Conservation (phyloP, 1,139 yeast genomes). For the Debaryomycetaceae sp. region DNA sequence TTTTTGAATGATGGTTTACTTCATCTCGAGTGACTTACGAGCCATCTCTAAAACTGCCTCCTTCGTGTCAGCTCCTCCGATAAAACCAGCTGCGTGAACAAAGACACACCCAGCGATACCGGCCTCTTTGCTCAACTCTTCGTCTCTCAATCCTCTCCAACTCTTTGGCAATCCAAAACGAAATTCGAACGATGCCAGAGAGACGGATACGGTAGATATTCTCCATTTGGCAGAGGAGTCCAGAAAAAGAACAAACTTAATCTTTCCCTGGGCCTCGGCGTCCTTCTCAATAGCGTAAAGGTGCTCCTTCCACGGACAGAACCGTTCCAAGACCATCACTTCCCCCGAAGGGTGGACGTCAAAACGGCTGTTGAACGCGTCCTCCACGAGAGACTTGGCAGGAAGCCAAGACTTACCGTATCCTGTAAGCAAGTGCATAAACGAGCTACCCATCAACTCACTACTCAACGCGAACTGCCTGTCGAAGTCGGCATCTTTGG, state of each 20-base stretch:
- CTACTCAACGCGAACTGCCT: constrained; percentile 67
- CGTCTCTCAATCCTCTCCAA: constrained; percentile 94
- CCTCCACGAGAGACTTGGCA: constrained; percentile 72
- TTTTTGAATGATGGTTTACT: neutral
- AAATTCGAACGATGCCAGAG: constrained; percentile 73
- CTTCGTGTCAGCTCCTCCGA: constrained; percentile 84
- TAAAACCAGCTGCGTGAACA: constrained; percentile 95
- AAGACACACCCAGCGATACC: constrained; percentile 87
- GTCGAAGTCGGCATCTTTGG: constrained; percentile 66
- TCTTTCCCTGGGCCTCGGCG: constrained; percentile 48
- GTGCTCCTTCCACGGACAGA: constrained; percentile 96
- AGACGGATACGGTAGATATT: constrained; percentile 82
- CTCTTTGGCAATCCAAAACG: constrained; percentile 84
- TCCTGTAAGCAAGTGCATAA: constrained; percentile 61
- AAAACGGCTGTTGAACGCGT: constrained; percentile 58
- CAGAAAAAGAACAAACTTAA: constrained; percentile 74
- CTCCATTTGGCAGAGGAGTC: constrained; percentile 79
- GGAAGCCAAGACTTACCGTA: constrained; percentile 91
- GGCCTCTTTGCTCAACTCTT: constrained; percentile 62
- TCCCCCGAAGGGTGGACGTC: constrained; percentile 62
- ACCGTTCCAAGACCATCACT: constrained; percentile 65
- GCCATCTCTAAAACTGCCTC: constrained; percentile 83
- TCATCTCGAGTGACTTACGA: constrained; percentile 25
- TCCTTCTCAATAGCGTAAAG: constrained; percentile 71
- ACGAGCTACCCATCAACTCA: constrained; percentile 77